Conservation (phyloP, 768 basidiomycete genomes). For the Mycena vitilis region DNA sequence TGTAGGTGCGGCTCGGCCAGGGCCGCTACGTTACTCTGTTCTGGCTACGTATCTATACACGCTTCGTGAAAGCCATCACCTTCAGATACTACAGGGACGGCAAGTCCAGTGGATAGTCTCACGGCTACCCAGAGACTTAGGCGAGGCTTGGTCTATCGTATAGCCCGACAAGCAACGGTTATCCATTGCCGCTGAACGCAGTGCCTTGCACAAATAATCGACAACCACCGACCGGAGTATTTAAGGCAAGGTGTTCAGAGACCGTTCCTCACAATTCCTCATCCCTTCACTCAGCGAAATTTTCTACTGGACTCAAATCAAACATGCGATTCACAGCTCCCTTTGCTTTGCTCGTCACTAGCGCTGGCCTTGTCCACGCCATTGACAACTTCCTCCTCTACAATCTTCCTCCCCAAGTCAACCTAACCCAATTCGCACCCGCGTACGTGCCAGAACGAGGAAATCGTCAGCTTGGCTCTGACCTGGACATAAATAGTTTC, state of each 20-base stretch:
- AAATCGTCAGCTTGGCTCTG: conserved; percentile 14
- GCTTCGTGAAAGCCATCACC: too few species aligned
- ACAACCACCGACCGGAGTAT: conserved; percentile 9
- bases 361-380: conserved; percentile 20
- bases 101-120: too few species aligned
- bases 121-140: too few species aligned
- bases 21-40: too few species aligned
- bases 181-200: too few species aligned
- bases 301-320: conserved; percentile 13
- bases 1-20: too few species aligned
- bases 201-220: conserved; percentile 4
- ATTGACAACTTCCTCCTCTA: conserved; percentile 20
- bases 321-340: conserved; percentile 23
- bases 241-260: conserved; percentile 16
- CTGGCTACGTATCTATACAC: too few species aligned
- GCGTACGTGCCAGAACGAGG: conserved; percentile 17
- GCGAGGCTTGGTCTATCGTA: too few species aligned
- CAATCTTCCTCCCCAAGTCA: conserved; percentile 21
- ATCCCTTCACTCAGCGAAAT: too few species aligned
- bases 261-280: background rate
- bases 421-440: conserved; percentile 8
- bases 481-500: conserved; percentile 16
- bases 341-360: conserved; percentile 19
- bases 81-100: too few species aligned
- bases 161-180: too few species aligned